Base-by-base conservation (phyloP, 2,329 filamentous ascomycete species). In the Didymella lethalis region DNA sequence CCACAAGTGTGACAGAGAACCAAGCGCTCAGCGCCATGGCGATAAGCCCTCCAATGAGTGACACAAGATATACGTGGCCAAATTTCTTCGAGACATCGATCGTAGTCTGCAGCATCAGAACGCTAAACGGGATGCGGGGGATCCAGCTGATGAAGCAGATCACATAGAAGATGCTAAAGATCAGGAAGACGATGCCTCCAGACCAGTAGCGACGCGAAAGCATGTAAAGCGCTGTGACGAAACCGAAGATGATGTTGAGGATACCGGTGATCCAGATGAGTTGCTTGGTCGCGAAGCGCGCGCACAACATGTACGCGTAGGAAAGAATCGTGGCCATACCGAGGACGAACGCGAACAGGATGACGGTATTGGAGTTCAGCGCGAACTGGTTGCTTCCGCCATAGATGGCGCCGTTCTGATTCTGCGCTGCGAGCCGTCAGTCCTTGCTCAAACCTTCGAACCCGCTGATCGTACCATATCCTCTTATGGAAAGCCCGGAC, bases 201-300 rank as follows among this genome's bases (percentile, higher is more conserved):
- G 89, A 90, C 79, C 88, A 97, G 75, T 94, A 91, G 57, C 85
- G 85, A 43, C 86, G 83, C 59, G 84, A 88, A 44, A 97, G 86
- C 82, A 96, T 96, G 78, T 93, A 96, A 51, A 94, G 88, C 10
- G 91, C 92, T 0, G 92, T 96, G 1, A 86, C 93, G n/a, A 97
- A 81, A 0, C 91, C 92, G 68, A 92, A 89, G 54, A 90, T 80
- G 69, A 97, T 90, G 76, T 97, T 69, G 23, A 75, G 62, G 31
- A 73, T 72, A 10, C 68, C 68, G 11, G 93, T 96, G 38, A 93
- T 86, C 91, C 92, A 97, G 74, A 97, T 96, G 67, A 97, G 93
- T 72, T 92, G 86, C 79, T 95, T 96, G 3, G 93, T 93, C 65
- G 94, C 94, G 46, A 85, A 79, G 54, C 92, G 87, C 7, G 91